Conservation (phyloP, 495 filamentous ascomycete genomes). For the Friedmanniomyces endolithicus region DNA sequence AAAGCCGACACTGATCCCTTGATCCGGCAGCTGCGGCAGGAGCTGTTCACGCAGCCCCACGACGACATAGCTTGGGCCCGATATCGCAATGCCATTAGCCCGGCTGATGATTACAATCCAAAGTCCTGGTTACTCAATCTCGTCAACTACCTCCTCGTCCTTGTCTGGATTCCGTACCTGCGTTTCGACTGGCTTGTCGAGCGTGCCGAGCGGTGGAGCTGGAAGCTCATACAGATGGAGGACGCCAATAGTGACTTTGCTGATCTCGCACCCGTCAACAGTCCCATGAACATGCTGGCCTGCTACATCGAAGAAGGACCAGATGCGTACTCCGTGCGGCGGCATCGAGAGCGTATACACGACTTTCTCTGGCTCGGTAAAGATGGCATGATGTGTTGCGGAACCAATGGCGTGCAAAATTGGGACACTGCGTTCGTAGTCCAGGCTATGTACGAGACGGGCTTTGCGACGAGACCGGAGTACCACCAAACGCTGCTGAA, state of each 20-base stretch:
- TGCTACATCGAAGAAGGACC: conserved; percentile 78
- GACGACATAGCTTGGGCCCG: conserved; percentile 60
- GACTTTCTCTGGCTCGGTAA: conserved; percentile 87
- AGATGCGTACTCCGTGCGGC: conserved; percentile 57
- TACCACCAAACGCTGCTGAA: conserved; percentile 76
- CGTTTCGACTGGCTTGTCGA: conserved; percentile 44
- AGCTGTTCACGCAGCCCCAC: conserved; percentile 74
- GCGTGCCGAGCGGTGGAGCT: conserved; percentile 62
- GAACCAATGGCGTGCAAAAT: conserved; percentile 89
- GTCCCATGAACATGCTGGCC: conserved; percentile 70
- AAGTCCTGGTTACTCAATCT: conserved; percentile 72
- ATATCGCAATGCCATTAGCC: conserved; percentile 71
- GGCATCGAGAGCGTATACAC: conserved; percentile 65
- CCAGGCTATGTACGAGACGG: conserved; percentile 65
- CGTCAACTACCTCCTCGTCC: conserved; percentile 62
- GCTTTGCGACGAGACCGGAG: conserved; percentile 60
- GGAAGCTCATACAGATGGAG: conserved; percentile 71
- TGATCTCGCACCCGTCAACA: conserved; percentile 78
- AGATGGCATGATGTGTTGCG: conserved; percentile 89
- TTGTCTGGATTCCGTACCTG: conserved; percentile 65
- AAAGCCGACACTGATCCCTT: conserved; percentile 44
- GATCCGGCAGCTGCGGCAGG: conserved; percentile 60
- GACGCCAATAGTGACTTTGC: conserved; percentile 82
- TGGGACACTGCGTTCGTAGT: conserved; percentile 93
- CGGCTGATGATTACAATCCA: conserved; percentile 80